Base-by-base conservation (phyloP, 805 yeast species). In the Phaffomyces thermotolerans region DNA sequence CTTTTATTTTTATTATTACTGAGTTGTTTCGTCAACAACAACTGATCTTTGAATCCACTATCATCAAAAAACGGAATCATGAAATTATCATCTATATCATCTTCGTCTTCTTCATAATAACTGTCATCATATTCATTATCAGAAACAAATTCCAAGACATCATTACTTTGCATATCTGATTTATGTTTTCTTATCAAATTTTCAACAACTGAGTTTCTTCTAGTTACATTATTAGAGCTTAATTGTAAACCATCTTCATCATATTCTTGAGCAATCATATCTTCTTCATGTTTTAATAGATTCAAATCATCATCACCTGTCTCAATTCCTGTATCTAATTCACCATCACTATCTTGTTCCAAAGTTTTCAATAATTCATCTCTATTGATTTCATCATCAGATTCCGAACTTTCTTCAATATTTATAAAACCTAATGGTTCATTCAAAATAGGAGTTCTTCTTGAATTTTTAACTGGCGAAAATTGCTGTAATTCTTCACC, bases 361-460 rank as follows among this genome's bases (percentile, higher is more conserved):
- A 64, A 51, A 2, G 65, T 56, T 30, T 61, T 49, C 32, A 71
- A 63, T 38, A 69, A 61, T 45, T 70, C 75, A 44, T 74, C 74
- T 38, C 72, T 68, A 48, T 61, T 64, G 52, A 81, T 79, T 53
- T 80, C 90, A 10, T 78, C 87, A 44, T 79, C 88, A 0, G 83
- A 76, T 30, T 58, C 62, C 24, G 65, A 56, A 29, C 57, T 58
- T 31, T 59, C 63, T 34, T 57, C 61, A 42, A 53, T 53, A 34
- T 48, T 51, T 35, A 52, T 51, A 17, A 54, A 48, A 0, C 57
- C 54, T 25, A 51, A 31, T n/a, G 58, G 49, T 39, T 53, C 56
- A 38, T 47, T 52, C 1, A 46, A 35, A 13, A 51, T 45, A 15
- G 54, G 36, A n/a, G 56, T 50, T 6, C 50, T 36, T 22, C 36